Evolutionary conservation across 495 filamentous ascomycete species (phyloP).

Genomic region (Penicillium pancosmium): DNA sequence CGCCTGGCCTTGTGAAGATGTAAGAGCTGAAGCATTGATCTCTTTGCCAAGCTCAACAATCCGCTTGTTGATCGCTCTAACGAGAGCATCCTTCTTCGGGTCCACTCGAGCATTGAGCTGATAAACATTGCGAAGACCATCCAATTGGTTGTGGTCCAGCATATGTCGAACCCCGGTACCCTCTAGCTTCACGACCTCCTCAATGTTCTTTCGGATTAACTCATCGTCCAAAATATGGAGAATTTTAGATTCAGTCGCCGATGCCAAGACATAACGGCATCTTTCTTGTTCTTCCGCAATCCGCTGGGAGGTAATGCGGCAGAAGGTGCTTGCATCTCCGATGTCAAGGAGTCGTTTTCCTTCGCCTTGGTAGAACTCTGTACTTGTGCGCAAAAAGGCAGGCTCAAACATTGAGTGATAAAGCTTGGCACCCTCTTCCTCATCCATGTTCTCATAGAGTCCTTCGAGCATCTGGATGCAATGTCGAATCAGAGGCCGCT

Average conservation of each 20-base stretch:
- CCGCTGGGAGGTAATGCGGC: constrained; percentile 72
- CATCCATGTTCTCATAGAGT: constrained; percentile 78
- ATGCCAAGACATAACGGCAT: constrained; percentile 75
- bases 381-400: constrained; percentile 70
- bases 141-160: constrained; percentile 84
- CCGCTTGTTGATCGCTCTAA: constrained; percentile 67
- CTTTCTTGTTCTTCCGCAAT: constrained; percentile 80
- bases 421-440: constrained; percentile 70
- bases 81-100: constrained; percentile 69
- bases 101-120: constrained; percentile 79
- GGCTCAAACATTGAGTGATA: constrained; percentile 85
- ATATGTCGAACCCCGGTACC: constrained; percentile 82
- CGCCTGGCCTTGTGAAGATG: constrained; percentile 23
- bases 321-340: constrained; percentile 80
- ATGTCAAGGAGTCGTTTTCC: constrained; percentile 72
- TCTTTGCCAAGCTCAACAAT: constrained; percentile 79
- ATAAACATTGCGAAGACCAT: constrained; percentile 78
- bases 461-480: constrained; percentile 90
- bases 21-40: constrained; percentile 68
- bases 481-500: constrained; percentile 77
- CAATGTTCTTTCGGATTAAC: constrained; percentile 72
- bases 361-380: constrained; percentile 74
- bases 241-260: constrained; percentile 72
- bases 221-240: constrained; percentile 76
- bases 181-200: constrained; percentile 82